phyloP scores from a whole-genome alignment of 2,329 filamentous ascomycete genomes.

The Allantophomopsis cytisporea region DNA sequence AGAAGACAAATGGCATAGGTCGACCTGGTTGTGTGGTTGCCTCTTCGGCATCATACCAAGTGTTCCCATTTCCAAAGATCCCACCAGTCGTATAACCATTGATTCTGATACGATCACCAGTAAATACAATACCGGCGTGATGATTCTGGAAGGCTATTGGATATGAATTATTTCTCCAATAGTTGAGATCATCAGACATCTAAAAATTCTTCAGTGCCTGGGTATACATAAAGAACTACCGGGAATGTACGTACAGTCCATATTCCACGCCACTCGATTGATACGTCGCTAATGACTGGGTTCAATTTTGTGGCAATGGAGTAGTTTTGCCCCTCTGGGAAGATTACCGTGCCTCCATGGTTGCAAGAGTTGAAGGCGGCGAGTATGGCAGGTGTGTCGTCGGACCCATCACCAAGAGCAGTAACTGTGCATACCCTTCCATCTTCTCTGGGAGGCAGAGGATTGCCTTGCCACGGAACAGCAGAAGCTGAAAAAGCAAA shows the following conservation, averaged over 20 bases:
- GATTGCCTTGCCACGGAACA: neutral
- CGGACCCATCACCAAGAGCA: constrained; percentile 23
- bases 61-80: constrained; percentile 38
- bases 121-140: constrained; percentile 34
- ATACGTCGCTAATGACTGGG: constrained; percentile 31
- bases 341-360: constrained; percentile 31
- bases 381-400: constrained; percentile 37
- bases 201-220: constrained; percentile 7
- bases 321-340: constrained; percentile 33
- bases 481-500: no score
- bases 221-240: neutral
- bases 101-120: constrained; percentile 33
- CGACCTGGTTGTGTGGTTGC: constrained; percentile 31
- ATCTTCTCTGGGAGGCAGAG: constrained; percentile 1
- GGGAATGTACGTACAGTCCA: constrained; percentile 26
- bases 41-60: constrained; percentile 36
- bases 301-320: constrained; percentile 35
- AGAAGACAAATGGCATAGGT: constrained; percentile 44
- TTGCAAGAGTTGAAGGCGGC: constrained; percentile 34
- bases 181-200: constrained; percentile 34
- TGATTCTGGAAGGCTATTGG: constrained; percentile 41
- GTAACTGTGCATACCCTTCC: constrained; percentile 23
- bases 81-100: constrained; percentile 36
- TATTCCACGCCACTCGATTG: constrained; percentile 35
- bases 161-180: constrained; percentile 40